These are phyloP conservation scores for Yamadazyma akitaensis DNA, from an alignment of 805 yeast genomes.

Conservation along the genomic window DNA sequence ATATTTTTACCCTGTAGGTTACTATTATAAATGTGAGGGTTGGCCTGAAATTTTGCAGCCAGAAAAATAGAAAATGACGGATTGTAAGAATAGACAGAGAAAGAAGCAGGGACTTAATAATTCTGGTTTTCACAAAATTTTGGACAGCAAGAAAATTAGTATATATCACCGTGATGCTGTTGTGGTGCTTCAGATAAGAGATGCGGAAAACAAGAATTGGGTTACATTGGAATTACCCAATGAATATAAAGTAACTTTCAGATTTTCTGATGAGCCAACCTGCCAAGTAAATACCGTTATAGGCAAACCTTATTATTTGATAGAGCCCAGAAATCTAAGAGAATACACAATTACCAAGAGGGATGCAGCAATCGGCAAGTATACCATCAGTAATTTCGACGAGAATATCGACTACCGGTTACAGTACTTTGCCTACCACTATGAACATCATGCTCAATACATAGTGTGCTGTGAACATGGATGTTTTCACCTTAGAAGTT, in stretches of 20 bases:
- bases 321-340: background rate
- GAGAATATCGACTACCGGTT: slow-evolving; percentile 6
- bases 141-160: background rate
- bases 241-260: background rate
- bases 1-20: slow-evolving; percentile 1
- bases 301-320: slow-evolving; percentile 1
- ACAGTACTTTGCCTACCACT: slow-evolving; percentile 6
- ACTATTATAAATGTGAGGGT: background rate
- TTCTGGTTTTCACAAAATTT: background rate
- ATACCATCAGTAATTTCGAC: slow-evolving; percentile 2
- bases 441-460: slow-evolving; percentile 7
- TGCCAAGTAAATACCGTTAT: slow-evolving; percentile 2
- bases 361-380: slow-evolving; percentile 4
- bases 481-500: slow-evolving; percentile 7
- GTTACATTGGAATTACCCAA: background rate
- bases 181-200: slow-evolving; percentile 1
- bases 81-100: background rate
- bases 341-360: background rate
- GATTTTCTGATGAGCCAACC: slow-evolving; percentile 3
- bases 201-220: background rate
- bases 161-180: background rate
- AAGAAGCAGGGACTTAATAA: background rate
- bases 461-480: slow-evolving; percentile 7
- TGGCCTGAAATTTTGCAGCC: slow-evolving; percentile 1
- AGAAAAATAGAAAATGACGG: background rate